Conservation (phyloP, 1,284 basidiomycete species). For the Melanopsichium pennsylvanicum region DNA sequence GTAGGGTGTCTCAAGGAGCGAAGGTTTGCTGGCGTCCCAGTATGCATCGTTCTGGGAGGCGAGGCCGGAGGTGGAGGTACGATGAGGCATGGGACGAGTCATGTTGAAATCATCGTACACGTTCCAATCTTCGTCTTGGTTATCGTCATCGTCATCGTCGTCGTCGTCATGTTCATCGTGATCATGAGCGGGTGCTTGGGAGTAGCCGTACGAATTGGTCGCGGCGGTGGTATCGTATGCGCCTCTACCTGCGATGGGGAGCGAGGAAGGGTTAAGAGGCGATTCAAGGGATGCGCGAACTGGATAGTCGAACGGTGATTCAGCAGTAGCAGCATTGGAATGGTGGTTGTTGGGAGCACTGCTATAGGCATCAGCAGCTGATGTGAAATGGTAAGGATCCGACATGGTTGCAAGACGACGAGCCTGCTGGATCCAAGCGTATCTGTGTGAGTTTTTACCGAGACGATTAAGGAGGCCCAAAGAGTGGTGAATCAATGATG, state of each 20-base stretch:
- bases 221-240: conserved; percentile 15
- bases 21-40: conserved; percentile 36
- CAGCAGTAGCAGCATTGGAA: too few species aligned
- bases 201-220: conserved; percentile 35
- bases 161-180: conserved; percentile 23
- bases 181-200: too few species aligned
- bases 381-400: conserved; percentile 28
- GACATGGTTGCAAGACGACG: conserved; percentile 6
- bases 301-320: conserved; percentile 28
- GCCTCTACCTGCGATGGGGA: conserved; percentile 12
- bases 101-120: conserved; percentile 63
- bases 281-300: conserved; percentile 27
- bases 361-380: conserved; percentile 41
- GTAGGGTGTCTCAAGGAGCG: conserved; percentile 28
- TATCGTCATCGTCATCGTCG: conserved; percentile 40
- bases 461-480: too few species aligned
- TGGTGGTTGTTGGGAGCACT: background rate
- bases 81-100: conserved; percentile 38
- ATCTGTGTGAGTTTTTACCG: background rate
- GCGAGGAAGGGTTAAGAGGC: background rate
- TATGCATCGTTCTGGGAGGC: conserved; percentile 24
- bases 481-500: background rate
- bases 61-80: conserved; percentile 17
- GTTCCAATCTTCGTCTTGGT: conserved; percentile 57
- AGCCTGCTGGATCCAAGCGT: background rate